Evolutionary conservation across 441 rosid species (phyloP), one percentile per base, ranked within the genome.

Genomic region (Adansonia grandidieri): DNA sequence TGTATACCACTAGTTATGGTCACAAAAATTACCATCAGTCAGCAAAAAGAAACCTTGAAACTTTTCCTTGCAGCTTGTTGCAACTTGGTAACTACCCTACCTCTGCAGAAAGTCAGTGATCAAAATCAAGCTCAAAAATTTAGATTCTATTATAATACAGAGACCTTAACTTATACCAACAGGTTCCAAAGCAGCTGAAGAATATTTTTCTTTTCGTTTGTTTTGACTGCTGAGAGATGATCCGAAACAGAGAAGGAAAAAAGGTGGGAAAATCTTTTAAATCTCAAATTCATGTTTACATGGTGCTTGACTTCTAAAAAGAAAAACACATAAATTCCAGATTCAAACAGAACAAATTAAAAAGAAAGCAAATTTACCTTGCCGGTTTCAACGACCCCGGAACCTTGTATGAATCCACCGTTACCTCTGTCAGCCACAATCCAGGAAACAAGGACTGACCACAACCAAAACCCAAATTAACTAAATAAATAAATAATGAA

Each of bases 371-470:
- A 32, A 32, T 51, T 81, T 85, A 87, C 91, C 92, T 88, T 87
- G 13, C 79, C 85, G 40, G 75, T 86, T 10, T 85, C 91, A 1
- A 87, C 84, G 0, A 56, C 0, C 72, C 96, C 22, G 84, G 83
- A 22, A 91, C 90, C 77, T 88, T 81, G 81, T 94, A 94, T 0
- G 83, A 68, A 75, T 90, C 96, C 75, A 69, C 81, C 1, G 89
- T 84, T 17, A 93, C 85, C 77, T 90, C 94, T 74, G 84, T 69
- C 70, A 93, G 78, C 93, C 91, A 89, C 28, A 79, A 80, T 20
- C 91, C 97, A 2, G 94, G 97, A 80, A 84, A 78, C 77, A 91
- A 74, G 62, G 82, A 24, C 97, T 94, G 77, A 72, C 67, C 60
- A 63, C 77, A 61, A 1, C 63, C n/a, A 67, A 32, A 32, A 32